phyloP scores from a whole-genome alignment of 2,329 filamentous ascomycete species.

The Ambrosiella beaveri region DNA sequence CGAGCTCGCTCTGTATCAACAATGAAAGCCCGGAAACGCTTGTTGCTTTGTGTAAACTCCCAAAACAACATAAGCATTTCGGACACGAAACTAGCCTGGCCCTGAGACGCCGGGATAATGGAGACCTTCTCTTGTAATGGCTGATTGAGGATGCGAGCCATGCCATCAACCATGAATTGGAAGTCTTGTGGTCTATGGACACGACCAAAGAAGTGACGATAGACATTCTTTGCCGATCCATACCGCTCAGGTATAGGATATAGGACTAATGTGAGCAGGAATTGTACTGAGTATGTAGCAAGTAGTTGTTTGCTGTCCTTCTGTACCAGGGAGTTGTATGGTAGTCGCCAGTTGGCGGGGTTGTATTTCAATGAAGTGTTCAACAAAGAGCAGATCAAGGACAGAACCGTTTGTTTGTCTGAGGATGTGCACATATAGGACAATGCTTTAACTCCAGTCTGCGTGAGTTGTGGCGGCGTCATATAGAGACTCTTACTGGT shows the following conservation, averaged over 20 bases:
- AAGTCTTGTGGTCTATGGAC: conserved; percentile 91
- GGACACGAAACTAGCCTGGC: conserved; percentile 48
- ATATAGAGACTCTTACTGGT: conserved; percentile 90
- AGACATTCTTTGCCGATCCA: conserved; percentile 67
- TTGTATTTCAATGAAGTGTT: conserved; percentile 97
- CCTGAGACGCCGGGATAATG: conserved; percentile 58
- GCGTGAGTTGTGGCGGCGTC: conserved; percentile 60
- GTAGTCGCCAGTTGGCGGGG: conserved; percentile 79
- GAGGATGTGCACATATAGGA: conserved; percentile 78
- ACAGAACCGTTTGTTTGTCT: conserved; percentile 83
- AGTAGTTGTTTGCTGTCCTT: conserved; percentile 68
- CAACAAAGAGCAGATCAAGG: conserved; percentile 74
- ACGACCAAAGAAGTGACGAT: conserved; percentile 78
- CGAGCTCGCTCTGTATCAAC: conserved; percentile 88
- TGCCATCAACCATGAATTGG: conserved; percentile 89
- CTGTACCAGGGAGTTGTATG: conserved; percentile 73
- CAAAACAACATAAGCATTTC: conserved; percentile 96
- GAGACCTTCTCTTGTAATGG: conserved; percentile 77
- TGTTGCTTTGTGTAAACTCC: conserved; percentile 95
- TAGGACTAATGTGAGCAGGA: conserved; percentile 68
- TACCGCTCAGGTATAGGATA: conserved; percentile 74
- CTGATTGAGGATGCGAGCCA: conserved; percentile 82
- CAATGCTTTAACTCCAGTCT: conserved; percentile 65
- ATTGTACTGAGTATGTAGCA: conserved; percentile 79
- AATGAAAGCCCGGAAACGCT: conserved; percentile 88